phyloP scores from a whole-genome alignment of 179 eudicot species.

The Pouteria campechiana region DNA sequence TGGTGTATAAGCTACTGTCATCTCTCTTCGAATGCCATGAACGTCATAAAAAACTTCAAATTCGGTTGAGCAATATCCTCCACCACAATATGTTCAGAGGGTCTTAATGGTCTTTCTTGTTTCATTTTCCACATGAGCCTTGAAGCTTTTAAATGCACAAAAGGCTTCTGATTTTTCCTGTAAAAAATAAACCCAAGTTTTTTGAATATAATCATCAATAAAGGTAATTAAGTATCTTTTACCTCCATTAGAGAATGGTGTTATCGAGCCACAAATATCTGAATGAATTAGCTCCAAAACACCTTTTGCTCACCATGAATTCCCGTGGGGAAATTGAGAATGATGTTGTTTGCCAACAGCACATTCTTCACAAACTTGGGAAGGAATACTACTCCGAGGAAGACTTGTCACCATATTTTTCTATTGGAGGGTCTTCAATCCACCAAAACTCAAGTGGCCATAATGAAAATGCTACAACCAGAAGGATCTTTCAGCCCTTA shows the following conservation, averaged over 20 bases:
- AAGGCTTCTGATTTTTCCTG: too few species aligned
- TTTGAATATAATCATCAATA: background rate
- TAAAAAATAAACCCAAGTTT: too few species aligned
- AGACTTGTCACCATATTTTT: background rate
- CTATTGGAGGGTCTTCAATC: too few species aligned
- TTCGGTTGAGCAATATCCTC: background rate
- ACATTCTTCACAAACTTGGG: too few species aligned
- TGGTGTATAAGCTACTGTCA: background rate
- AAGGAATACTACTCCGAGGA: background rate
- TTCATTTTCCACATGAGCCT: background rate
- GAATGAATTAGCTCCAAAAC: background rate
- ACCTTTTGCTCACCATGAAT: too few species aligned
- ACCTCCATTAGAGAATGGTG: background rate
- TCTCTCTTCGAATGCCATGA: background rate
- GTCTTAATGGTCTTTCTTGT: too few species aligned
- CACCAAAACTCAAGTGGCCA: background rate
- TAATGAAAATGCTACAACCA: slow-evolving; percentile 6
- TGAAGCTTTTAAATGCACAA: too few species aligned
- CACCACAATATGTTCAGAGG: too few species aligned
- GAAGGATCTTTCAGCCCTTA: slow-evolving; percentile 1
- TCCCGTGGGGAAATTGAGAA: too few species aligned
- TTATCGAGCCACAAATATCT: background rate
- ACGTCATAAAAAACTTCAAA: too few species aligned
- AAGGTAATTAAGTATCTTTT: background rate
- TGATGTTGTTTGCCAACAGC: too few species aligned